phyloP scores from a whole-genome alignment of 2,329 filamentous ascomycete genomes.

The Juglanconis oblonga region DNA sequence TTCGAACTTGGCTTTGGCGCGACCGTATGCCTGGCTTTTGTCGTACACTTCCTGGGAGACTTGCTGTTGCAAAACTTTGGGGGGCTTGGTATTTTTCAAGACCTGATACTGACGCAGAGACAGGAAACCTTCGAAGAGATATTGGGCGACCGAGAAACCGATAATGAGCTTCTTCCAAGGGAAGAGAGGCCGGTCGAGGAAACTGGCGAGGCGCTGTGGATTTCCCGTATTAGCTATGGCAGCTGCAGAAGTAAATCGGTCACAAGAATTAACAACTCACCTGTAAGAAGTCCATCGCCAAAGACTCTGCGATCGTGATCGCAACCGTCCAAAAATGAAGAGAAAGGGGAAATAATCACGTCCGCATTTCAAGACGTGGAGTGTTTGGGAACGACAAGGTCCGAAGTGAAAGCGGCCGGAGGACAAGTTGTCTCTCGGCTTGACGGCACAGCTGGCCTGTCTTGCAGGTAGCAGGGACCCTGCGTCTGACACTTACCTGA shows the following conservation, averaged over 20 bases:
- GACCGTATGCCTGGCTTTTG: constrained; percentile 91
- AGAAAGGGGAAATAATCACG: constrained; percentile 1
- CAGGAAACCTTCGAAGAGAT: constrained; percentile 84
- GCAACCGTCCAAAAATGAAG: constrained; percentile 11
- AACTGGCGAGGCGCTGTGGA: constrained; percentile 68
- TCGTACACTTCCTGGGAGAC: constrained; percentile 89
- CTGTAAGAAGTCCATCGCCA: constrained; percentile 33
- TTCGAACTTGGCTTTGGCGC: constrained; percentile 89
- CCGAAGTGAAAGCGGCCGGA: neutral
- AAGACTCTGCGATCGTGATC: constrained; percentile 13
- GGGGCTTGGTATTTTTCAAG: constrained; percentile 74
- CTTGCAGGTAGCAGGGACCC: constrained; percentile 4
- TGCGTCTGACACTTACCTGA: neutral
- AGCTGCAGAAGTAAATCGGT: constrained; percentile 20
- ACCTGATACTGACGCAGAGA: constrained; percentile 87
- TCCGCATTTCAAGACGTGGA: constrained; percentile 9
- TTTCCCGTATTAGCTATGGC: constrained; percentile 17
- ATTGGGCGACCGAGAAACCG: constrained; percentile 90
- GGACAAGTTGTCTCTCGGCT: constrained; percentile 19
- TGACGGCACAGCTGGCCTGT: neutral
- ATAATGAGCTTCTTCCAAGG: constrained; percentile 97
- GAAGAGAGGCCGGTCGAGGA: constrained; percentile 88
- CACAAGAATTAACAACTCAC: constrained; percentile 22
- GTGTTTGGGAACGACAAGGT: neutral
- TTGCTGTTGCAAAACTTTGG: constrained; percentile 83